phyloP scores from a whole-genome alignment of 2,329 filamentous ascomycete species.

The Trichoderma sp. region DNA sequence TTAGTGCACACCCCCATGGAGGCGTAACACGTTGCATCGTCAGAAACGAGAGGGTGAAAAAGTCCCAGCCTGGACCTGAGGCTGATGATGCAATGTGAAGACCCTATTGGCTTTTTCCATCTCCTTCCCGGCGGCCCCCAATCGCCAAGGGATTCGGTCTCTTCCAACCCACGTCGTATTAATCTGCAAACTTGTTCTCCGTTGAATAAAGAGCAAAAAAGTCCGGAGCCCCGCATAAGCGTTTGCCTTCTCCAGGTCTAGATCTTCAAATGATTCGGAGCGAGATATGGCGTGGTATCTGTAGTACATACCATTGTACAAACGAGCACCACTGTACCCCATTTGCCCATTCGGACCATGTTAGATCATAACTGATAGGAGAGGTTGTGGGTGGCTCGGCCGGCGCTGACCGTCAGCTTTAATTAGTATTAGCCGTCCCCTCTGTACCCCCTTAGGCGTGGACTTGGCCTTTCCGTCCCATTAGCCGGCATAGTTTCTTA shows the following conservation, averaged over 20 bases:
- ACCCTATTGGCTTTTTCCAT: neutral
- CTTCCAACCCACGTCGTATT: neutral
- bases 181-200: neutral
- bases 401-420: slow-evolving; percentile 13
- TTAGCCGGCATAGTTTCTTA: slow-evolving; percentile 15
- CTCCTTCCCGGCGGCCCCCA: neutral
- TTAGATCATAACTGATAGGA: slow-evolving; percentile 2
- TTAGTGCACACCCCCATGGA: slow-evolving; percentile 2
- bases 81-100: slow-evolving; percentile 9
- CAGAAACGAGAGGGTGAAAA: neutral
- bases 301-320: neutral
- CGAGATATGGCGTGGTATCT: neutral
- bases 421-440: slow-evolving; percentile 2
- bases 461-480: neutral
- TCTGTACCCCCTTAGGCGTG: slow-evolving; percentile 13
- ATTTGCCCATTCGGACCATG: neutral
- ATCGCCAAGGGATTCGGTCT: neutral
- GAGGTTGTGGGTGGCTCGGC: neutral
- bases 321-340: neutral
- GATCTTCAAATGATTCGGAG: neutral
- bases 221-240: neutral
- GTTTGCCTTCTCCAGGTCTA: neutral
- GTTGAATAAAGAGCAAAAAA: neutral
- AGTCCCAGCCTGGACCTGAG: neutral
- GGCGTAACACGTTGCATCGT: slow-evolving; percentile 20